Evolutionary conservation across 75 land plant genomes (phyloP).

Genomic region (Selaginella moellendorffii): DNA sequence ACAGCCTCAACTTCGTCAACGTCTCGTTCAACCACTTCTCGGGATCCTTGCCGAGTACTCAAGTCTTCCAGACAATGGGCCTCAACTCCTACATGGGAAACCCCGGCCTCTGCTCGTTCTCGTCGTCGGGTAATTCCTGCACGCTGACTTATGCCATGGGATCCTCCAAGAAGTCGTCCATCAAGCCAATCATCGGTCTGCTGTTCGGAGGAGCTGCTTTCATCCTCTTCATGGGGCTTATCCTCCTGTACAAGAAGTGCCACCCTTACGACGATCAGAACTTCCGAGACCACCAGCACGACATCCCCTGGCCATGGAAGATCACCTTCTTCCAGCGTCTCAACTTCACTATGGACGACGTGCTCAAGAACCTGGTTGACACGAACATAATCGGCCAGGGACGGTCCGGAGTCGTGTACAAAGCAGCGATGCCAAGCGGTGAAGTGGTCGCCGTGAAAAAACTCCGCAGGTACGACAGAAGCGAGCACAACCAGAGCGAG

Average conservation of each 20-base stretch:
- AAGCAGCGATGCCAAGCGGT: conserved; percentile 73
- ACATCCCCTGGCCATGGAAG: conserved; percentile 66
- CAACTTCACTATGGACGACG: conserved; percentile 56
- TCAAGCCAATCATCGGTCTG: conserved; percentile 29
- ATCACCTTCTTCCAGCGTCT: conserved; percentile 81
- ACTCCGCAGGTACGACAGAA: conserved; percentile 48
- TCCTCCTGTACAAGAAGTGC: conserved; percentile 14
- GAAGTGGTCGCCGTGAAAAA: conserved; percentile 90
- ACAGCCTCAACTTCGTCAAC: conserved; percentile 57
- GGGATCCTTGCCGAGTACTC: conserved; percentile 53
- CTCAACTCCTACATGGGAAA: conserved; percentile 34
- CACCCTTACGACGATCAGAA: conserved; percentile 12
- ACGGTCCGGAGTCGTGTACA: conserved; percentile 80
- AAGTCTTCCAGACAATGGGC: conserved; percentile 39
- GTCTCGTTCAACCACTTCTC: conserved; percentile 53
- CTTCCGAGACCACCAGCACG: conserved; percentile 18
- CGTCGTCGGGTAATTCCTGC: conserved; percentile 17
- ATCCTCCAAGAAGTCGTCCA: conserved; percentile 38
- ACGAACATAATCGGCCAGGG: conserved; percentile 79
- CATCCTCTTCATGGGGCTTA: conserved; percentile 19
- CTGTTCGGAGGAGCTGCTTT: conserved; percentile 32
- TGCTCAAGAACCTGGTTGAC: conserved; percentile 51
- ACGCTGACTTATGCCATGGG: conserved; percentile 3
- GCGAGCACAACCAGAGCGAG: conserved; percentile 35
- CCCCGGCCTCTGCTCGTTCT: conserved; percentile 44